Conservation (phyloP, 129 eudicot species). For the Chrysanthemum seticuspe region DNA sequence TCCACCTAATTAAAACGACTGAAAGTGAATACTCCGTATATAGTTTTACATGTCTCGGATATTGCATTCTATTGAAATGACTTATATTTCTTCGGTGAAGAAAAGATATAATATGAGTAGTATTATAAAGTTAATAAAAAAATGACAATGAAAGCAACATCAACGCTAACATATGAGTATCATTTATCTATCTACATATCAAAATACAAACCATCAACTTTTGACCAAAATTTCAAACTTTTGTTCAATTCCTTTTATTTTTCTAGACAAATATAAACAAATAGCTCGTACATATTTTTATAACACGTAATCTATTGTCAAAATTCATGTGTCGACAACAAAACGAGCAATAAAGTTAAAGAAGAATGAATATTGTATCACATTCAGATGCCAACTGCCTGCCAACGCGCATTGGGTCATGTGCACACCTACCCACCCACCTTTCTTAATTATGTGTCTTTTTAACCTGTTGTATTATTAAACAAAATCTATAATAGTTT, state of each 20-base stretch:
- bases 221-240: no score
- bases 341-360: conserved; percentile 13
- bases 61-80: no score
- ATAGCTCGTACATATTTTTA: no score
- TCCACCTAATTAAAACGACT: no score
- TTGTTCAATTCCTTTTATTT: no score
- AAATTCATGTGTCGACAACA: not conserved
- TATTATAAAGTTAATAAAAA: not conserved
- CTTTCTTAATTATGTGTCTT: not conserved
- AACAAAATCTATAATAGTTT: not conserved
- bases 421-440: conserved; percentile 18
- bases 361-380: not conserved
- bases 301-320: no score
- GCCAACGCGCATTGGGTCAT: conserved; percentile 7
- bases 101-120: no score
- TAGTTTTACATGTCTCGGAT: no score
- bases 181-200: not conserved
- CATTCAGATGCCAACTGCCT: conserved; percentile 8
- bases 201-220: not conserved
- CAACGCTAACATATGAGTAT: no score
- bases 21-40: no score
- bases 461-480: not conserved
- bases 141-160: conserved; percentile 2
- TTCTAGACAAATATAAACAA: no score
- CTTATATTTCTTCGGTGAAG: no score